phyloP scores from a whole-genome alignment of 306 rosid species.

The Citrullus amarus region DNA sequence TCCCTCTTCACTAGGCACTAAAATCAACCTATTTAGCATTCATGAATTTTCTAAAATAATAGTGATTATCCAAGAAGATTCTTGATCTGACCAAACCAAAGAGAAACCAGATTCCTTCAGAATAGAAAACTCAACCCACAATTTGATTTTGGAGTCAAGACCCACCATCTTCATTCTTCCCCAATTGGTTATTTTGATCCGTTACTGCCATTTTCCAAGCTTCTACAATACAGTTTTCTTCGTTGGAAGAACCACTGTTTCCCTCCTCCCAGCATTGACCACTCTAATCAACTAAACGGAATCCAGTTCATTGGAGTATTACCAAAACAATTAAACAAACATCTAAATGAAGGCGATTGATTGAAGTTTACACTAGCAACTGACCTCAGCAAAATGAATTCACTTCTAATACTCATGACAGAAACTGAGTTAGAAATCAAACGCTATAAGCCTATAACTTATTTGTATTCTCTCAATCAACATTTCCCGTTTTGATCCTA shows the following conservation, averaged over 20 bases:
- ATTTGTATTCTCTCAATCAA: not conserved
- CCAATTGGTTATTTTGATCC: too few species aligned
- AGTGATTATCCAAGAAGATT: not conserved
- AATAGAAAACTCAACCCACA: not conserved
- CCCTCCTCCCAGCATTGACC: too few species aligned
- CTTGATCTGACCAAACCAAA: not conserved
- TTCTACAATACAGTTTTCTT: too few species aligned
- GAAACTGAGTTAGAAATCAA: not conserved
- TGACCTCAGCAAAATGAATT: not conserved
- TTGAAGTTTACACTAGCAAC: not conserved
- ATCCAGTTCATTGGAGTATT: too few species aligned
- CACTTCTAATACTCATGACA: too few species aligned
- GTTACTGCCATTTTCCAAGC: too few species aligned
- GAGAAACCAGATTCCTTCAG: too few species aligned
- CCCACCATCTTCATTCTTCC: too few species aligned
- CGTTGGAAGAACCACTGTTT: too few species aligned
- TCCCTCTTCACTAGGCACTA: not conserved
- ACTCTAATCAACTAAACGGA: too few species aligned
- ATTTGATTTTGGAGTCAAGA: not conserved
- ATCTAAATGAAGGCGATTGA: not conserved
- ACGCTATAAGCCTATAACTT: not conserved
- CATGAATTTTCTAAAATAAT: not conserved
- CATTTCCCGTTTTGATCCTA: not conserved
- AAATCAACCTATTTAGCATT: not conserved
- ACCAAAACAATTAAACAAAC: not conserved